These are phyloP conservation scores for Schizopora paradoxa DNA, from an alignment of 1,284 basidiomycete genomes.

Conservation along the genomic window DNA sequence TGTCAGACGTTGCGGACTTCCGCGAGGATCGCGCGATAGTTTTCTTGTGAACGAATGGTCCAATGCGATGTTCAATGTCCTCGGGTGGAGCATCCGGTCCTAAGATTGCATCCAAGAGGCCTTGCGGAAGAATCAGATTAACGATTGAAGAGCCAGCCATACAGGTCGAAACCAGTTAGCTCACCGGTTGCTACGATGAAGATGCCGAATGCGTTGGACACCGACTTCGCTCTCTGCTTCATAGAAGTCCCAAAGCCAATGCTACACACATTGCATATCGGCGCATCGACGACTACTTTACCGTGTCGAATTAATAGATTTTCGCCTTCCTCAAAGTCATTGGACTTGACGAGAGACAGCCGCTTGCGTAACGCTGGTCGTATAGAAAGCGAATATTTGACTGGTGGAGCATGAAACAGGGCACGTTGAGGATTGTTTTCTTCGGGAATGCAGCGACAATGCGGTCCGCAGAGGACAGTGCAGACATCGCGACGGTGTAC, in stretches of 20 bases:
- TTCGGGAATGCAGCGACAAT: neutral
- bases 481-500: constrained; percentile 5
- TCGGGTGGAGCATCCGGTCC: too few relatives aligned
- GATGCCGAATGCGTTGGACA: too few relatives aligned
- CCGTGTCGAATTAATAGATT: constrained; percentile 11
- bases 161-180: too few relatives aligned
- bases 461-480: constrained; percentile 1
- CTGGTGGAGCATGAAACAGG: constrained; percentile 8
- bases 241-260: constrained; percentile 13
- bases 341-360: too few relatives aligned
- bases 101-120: too few relatives aligned
- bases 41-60: neutral
- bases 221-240: too few relatives aligned
- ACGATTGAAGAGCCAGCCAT: too few relatives aligned
- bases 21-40: too few relatives aligned
- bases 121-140: too few relatives aligned
- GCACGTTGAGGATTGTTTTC: neutral
- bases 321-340: constrained; percentile 3
- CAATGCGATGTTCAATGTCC: constrained; percentile 3
- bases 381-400: constrained; percentile 8
- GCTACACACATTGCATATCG: constrained; percentile 14
- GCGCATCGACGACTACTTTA: constrained; percentile 11
- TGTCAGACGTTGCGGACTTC: constrained; percentile 8
- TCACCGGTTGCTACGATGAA: too few relatives aligned
- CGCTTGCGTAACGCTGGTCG: constrained; percentile 9